Evolutionary conservation across 805 yeast genomes (phyloP).

Genomic region (Yueomyces sinensis): DNA sequence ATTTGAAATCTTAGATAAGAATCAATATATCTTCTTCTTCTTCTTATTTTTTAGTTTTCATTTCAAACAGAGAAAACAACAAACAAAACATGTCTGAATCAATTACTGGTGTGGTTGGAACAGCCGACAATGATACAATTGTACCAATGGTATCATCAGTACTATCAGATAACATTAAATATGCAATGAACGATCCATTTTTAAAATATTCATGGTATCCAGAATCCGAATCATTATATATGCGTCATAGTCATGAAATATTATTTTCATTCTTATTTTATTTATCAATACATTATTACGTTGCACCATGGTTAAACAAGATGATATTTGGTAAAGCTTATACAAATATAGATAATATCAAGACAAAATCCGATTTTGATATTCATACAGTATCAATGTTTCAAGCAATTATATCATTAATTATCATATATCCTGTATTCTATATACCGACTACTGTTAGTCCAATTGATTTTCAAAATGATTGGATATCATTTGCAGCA

Average conservation of each 20-base stretch:
- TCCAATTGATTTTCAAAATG: slow-evolving; percentile 54
- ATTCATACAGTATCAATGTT: slow-evolving; percentile 83
- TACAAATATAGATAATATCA: slow-evolving; percentile 28
- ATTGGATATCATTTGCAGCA: slow-evolving; percentile 62
- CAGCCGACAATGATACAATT: too few relatives aligned
- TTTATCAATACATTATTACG: slow-evolving; percentile 31
- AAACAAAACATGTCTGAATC: too few relatives aligned
- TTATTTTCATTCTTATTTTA: slow-evolving; percentile 48
- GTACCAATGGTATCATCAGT: too few relatives aligned
- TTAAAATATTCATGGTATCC: slow-evolving; percentile 18
- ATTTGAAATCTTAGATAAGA: too few relatives aligned
- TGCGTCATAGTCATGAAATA: slow-evolving; percentile 68
- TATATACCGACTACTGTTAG: slow-evolving; percentile 37
- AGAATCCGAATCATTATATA: slow-evolving; percentile 29
- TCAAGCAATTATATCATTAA: slow-evolving; percentile 59
- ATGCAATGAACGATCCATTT: slow-evolving; percentile 13
- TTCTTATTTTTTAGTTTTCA: too few relatives aligned
- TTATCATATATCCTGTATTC: slow-evolving; percentile 46
- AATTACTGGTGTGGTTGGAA: too few relatives aligned
- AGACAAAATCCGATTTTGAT: slow-evolving; percentile 62
- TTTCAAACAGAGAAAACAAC: too few relatives aligned
- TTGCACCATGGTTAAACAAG: slow-evolving; percentile 40
- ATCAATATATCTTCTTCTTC: too few relatives aligned
- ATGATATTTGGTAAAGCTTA: slow-evolving; percentile 41
- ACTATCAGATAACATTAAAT: neutral